phyloP scores from a whole-genome alignment of 768 basidiomycete genomes.

The Lentinula lateritia region DNA sequence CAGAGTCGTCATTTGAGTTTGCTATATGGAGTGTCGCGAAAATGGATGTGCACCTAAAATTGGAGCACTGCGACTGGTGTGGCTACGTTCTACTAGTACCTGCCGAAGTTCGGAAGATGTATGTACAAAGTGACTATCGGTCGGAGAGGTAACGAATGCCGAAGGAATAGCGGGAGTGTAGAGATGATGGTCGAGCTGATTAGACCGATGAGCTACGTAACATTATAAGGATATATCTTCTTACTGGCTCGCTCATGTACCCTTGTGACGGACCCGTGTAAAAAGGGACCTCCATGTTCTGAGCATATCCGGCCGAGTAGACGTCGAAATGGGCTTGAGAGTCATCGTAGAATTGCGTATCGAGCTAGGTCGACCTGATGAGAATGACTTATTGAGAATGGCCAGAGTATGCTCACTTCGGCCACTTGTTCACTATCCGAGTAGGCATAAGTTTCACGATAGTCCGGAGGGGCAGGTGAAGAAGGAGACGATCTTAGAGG shows the following conservation, averaged over 20 bases:
- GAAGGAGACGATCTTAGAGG: constrained; percentile 11
- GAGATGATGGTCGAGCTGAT: constrained; percentile 86
- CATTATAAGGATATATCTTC: constrained; percentile 9
- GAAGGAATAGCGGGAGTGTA: constrained; percentile 72
- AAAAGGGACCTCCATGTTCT: constrained; percentile 32
- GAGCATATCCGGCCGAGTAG: constrained; percentile 31
- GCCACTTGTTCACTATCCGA: constrained; percentile 28
- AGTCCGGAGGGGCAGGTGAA: constrained; percentile 7
- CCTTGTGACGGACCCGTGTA: constrained; percentile 35
- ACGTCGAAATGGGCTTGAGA: constrained; percentile 21
- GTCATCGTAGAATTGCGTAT: constrained; percentile 22
- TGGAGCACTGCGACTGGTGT: constrained; percentile 51
- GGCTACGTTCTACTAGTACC: constrained; percentile 50
- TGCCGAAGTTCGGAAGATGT: constrained; percentile 38
- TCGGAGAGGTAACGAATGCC: constrained; percentile 38
- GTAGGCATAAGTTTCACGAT: constrained; percentile 21
- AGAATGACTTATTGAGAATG: not conserved
- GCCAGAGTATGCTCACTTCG: constrained; percentile 12
- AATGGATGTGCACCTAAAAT: constrained; percentile 23
- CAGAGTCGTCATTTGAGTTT: constrained; percentile 21
- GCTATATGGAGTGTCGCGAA: not conserved
- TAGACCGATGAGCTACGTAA: constrained; percentile 4
- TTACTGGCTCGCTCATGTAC: constrained; percentile 68
- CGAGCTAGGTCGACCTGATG: constrained; percentile 17
- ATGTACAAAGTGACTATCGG: constrained; percentile 65